Percentiles rank a stretch among this genome's conserved stretches.
Evolutionary conservation across 2,329 filamentous ascomycete species (phyloP).

Genomic region (Epichloe elymi): DNA sequence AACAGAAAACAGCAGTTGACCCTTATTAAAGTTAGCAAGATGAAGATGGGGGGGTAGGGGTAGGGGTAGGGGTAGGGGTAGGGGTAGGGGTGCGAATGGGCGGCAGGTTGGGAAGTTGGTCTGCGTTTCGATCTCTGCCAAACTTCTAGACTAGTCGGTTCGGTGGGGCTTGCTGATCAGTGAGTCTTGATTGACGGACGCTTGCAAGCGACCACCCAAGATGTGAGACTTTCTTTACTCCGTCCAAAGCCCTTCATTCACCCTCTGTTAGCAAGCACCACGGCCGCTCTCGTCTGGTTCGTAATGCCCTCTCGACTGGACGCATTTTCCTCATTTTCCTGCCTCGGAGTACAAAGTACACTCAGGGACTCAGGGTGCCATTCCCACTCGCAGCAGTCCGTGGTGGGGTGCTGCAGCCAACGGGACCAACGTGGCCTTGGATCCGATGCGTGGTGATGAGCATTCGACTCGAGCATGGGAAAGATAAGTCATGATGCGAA

Average conservation of each 20-base stretch:
- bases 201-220: background rate
- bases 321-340: background rate
- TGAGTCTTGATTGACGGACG: background rate
- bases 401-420: background rate
- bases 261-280: background rate
- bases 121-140: too few species aligned
- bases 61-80: background rate
- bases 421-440: background rate
- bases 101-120: background rate
- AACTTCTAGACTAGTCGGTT: background rate
- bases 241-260: background rate
- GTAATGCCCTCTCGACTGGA: background rate
- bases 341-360: background rate
- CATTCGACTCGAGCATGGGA: background rate
- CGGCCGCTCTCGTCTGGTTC: background rate
- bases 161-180: background rate
- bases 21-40: too few species aligned
- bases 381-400: too few species aligned
- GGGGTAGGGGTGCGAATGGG: background rate
- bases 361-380: too few species aligned
- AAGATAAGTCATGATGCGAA: background rate
- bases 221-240: background rate
- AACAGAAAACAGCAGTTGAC: too few species aligned
- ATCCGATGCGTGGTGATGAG: background rate
- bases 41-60: background rate